Conservation (phyloP, 768 basidiomycete genomes). For the Pisolithus orientalis region DNA sequence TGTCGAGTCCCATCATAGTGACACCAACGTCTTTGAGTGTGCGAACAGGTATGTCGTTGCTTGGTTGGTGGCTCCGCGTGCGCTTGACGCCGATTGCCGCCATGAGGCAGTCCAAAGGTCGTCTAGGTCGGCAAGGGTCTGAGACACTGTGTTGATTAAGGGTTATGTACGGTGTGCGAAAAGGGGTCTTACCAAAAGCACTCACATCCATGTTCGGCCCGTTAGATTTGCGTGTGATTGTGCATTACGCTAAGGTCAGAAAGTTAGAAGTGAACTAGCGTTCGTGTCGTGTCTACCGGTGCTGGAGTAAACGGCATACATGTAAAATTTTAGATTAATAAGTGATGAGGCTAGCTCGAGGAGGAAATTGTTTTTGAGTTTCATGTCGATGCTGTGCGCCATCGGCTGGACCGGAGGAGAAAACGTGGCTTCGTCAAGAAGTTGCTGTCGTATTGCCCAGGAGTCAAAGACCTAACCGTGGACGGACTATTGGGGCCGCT, state of each 20-base stretch:
- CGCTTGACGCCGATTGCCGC: conserved; percentile 2
- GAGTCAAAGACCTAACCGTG: too few relatives aligned
- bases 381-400: not conserved
- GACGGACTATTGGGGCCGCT: too few relatives aligned
- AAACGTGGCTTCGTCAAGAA: too few relatives aligned
- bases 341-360: not conserved
- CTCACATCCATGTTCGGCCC: conserved; percentile 9
- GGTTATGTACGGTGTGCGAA: not conserved
- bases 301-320: too few relatives aligned
- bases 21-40: conserved; percentile 2
- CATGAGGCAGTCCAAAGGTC: conserved; percentile 5
- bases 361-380: not conserved
- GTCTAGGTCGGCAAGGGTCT: not conserved
- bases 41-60: not conserved
- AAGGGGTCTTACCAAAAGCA: not conserved
- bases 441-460: too few relatives aligned
- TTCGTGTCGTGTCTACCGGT: not conserved
- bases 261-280: not conserved
- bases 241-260: conserved; percentile 2
- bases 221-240: conserved; percentile 8
- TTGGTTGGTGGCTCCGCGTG: not conserved
- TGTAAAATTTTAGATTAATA: too few relatives aligned
- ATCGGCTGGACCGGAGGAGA: too few relatives aligned
- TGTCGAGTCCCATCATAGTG: not conserved
- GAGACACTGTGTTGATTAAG: not conserved